These are phyloP conservation scores for Xylaria telfairii DNA, from an alignment of 495 filamentous ascomycete genomes.

Conservation along the genomic window DNA sequence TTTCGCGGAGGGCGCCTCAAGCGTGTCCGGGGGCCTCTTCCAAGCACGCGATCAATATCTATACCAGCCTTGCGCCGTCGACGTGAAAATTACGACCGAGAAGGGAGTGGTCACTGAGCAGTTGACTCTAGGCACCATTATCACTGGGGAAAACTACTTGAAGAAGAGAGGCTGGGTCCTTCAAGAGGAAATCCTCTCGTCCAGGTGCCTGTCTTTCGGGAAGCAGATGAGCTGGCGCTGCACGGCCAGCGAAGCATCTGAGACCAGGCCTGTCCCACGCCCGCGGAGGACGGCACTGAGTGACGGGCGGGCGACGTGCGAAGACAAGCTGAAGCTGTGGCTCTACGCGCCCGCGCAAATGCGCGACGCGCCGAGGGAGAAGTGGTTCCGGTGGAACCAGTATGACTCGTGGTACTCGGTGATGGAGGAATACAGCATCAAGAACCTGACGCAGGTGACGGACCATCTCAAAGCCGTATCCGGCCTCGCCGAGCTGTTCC, in stretches of 20 bases:
- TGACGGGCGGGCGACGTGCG: not conserved
- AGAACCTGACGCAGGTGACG: not conserved
- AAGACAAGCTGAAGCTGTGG: conserved; percentile 26
- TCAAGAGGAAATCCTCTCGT: conserved; percentile 32
- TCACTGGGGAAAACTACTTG: not conserved
- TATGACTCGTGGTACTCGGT: conserved; percentile 29
- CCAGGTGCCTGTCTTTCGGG: conserved; percentile 29
- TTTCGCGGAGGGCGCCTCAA: conserved; percentile 1
- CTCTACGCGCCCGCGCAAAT: conserved; percentile 14
- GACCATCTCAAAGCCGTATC: conserved; percentile 25
- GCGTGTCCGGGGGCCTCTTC: not conserved
- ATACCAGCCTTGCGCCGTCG: not conserved
- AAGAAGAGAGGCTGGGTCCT: conserved; percentile 33
- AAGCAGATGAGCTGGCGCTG: conserved; percentile 34
- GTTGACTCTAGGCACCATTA: not conserved
- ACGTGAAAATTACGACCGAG: not conserved
- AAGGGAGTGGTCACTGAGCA: not conserved
- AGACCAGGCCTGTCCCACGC: conserved; percentile 23
- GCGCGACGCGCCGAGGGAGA: not conserved
- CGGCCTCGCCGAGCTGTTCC: conserved; percentile 23
- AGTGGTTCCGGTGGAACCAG: conserved; percentile 18
- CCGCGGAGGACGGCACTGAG: not conserved
- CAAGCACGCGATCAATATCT: not conserved
- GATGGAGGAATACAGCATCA: conserved; percentile 27
- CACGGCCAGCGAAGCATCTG: not conserved